phyloP scores from a whole-genome alignment of 371 early-diverging fungal species.

The Chytridium lagenaria region DNA sequence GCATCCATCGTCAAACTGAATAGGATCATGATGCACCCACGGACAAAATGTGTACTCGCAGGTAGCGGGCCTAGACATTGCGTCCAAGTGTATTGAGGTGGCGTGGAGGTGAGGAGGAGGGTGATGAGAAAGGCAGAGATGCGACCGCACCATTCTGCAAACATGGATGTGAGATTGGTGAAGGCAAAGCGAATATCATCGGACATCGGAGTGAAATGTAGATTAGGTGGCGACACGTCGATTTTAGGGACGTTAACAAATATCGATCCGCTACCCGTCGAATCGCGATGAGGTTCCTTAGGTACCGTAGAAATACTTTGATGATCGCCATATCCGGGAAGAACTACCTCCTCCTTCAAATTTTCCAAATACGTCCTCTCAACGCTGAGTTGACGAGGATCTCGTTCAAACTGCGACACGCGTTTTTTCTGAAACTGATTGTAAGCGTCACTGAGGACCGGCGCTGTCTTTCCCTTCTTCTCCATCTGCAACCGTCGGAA shows the following conservation, averaged over 20 bases:
- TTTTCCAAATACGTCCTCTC: too few species aligned
- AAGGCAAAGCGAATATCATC: background rate
- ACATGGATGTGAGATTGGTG: background rate
- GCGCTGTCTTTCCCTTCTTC: too few species aligned
- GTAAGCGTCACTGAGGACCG: too few species aligned
- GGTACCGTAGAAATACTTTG: background rate
- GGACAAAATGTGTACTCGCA: background rate
- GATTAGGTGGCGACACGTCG: background rate
- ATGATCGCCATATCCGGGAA: too few species aligned
- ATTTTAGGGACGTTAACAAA: too few species aligned
- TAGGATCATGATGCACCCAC: background rate
- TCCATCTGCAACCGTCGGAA: background rate
- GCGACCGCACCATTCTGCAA: constrained; percentile 2
- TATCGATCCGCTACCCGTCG: background rate
- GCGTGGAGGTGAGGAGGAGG: background rate
- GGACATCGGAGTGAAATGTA: background rate
- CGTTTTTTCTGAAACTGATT: background rate
- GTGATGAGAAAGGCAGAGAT: background rate
- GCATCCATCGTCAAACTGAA: background rate
- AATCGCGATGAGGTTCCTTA: background rate
- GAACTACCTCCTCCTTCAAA: background rate
- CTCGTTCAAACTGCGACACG: too few species aligned
- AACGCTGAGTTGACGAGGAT: too few species aligned
- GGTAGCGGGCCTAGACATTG: background rate
- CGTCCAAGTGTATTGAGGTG: constrained; percentile 11